Evolutionary conservation across 2,329 filamentous ascomycete species (phyloP).

Genomic region (Exophiala alcalophila): DNA sequence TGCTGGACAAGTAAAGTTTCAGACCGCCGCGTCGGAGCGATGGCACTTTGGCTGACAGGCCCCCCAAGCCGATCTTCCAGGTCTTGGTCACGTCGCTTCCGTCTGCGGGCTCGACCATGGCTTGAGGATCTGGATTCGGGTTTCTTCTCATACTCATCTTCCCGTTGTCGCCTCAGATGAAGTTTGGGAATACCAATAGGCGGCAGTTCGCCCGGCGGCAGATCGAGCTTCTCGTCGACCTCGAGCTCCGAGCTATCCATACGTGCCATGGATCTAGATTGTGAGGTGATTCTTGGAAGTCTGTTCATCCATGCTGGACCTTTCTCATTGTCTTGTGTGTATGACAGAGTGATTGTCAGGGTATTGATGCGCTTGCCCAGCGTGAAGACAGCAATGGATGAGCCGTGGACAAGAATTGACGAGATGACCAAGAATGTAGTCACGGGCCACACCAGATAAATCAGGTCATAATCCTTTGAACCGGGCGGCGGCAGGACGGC

Average conservation of each 20-base stretch:
- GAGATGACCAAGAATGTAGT: slow-evolving; percentile 89
- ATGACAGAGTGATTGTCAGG: slow-evolving; percentile 89
- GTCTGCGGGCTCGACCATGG: slow-evolving; percentile 47
- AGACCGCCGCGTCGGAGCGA: slow-evolving; percentile 59
- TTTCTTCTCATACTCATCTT: slow-evolving; percentile 62
- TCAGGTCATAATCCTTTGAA: slow-evolving; percentile 64
- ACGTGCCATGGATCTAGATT: slow-evolving; percentile 79
- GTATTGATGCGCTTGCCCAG: slow-evolving; percentile 98
- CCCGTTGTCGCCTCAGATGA: slow-evolving; percentile 75
- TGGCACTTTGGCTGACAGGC: slow-evolving; percentile 85
- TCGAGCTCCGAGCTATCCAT: slow-evolving; percentile 50
- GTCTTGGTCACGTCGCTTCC: slow-evolving; percentile 66
- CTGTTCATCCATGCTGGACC: slow-evolving; percentile 94
- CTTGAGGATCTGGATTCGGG: slow-evolving; percentile 56
- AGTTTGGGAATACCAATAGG: slow-evolving; percentile 69
- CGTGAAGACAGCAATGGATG: slow-evolving; percentile 97
- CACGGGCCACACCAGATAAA: slow-evolving; percentile 92
- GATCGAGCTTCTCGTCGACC: slow-evolving; percentile 52
- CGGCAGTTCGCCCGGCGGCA: slow-evolving; percentile 68
- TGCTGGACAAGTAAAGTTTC: slow-evolving; percentile 31
- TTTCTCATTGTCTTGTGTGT: slow-evolving; percentile 84
- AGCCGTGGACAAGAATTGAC: slow-evolving; percentile 93
- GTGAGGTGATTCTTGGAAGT: slow-evolving; percentile 76
- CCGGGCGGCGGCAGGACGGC: slow-evolving; percentile 53
- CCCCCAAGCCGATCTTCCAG: slow-evolving; percentile 75